Base-by-base conservation (phyloP, 495 filamentous ascomycete genomes). In the Cetradonia linearis region DNA sequence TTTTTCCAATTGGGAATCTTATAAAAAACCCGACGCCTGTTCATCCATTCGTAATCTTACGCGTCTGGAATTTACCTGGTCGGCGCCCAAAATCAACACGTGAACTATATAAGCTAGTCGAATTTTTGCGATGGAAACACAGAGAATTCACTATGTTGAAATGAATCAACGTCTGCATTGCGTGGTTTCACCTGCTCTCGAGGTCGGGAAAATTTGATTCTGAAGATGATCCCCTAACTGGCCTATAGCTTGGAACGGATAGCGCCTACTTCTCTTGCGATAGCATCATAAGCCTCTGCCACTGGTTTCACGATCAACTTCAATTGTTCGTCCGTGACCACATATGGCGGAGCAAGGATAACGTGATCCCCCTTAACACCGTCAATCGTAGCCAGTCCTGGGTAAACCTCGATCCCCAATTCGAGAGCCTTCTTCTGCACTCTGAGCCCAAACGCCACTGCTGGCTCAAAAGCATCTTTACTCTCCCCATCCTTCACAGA, bases 271-370 rank as follows among this genome's bases (percentile, higher is more conserved):
- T 44, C 40, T 20, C 23, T 20, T 27, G 55, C 59, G 3, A 61
- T 50, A 7, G 10, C 40, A 13, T 38, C 28, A 58, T 62, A 62
- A 23, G 47, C 72, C 50, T 58, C 65, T 3, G 30, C 70, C 5
- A 78, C 71, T 5, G 65, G 70, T 25, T 76, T 68, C 36, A 82
- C 76, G 55, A 88, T 83, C 52, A 70, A 72, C 62, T 84, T 79
- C 56, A 89, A 77, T 34, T 87, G 85, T 13, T 80, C 77, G 36
- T 68, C 70, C 0, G 78, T 81, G 48, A 86, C 74, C 59, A 80
- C 91, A 70, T 86, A 94, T 1, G 89, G 78, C 4, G 91, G 90
- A 25, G 86, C 79, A 58, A 95, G 64, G 36, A 94, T 73, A 16
- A 91, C 71, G 72, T 91, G 86, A 66, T 96, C 91, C 1, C 88